These are phyloP conservation scores for Dothideomycetes sp. DNA, from an alignment of 2,329 filamentous ascomycete genomes.

Conservation along the genomic window DNA sequence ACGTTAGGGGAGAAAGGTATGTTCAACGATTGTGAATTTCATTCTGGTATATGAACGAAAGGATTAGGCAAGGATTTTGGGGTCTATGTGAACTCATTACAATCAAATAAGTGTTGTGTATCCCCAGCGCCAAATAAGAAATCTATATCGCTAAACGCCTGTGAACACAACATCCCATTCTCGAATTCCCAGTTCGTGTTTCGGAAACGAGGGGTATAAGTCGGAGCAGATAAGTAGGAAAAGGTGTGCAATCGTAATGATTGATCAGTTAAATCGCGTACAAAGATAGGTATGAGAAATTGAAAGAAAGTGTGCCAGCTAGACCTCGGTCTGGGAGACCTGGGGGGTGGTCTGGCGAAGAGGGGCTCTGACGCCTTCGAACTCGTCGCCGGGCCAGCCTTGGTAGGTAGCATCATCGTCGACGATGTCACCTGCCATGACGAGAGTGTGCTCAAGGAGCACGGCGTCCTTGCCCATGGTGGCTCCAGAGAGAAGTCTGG, in stretches of 20 bases:
- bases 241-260: too few species aligned
- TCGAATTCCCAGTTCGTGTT: too few species aligned
- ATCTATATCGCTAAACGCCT: too few species aligned
- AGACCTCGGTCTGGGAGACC: background rate
- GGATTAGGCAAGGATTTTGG: too few species aligned
- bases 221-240: background rate
- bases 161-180: too few species aligned
- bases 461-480: slow-evolving; percentile 42
- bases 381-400: slow-evolving; percentile 43
- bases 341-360: background rate
- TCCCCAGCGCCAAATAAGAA: too few species aligned
- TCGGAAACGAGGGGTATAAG: background rate
- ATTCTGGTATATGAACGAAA: too few species aligned
- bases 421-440: slow-evolving; percentile 47
- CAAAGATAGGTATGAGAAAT: background rate
- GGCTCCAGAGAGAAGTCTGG: slow-evolving; percentile 42
- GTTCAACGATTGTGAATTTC: too few species aligned
- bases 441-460: slow-evolving; percentile 46
- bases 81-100: too few species aligned
- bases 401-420: slow-evolving; percentile 41
- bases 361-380: slow-evolving; percentile 10
- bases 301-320: background rate
- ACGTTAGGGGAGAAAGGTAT: too few species aligned
- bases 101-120: too few species aligned
- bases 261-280: background rate